These are phyloP conservation scores for Solanum piurae DNA, from an alignment of 257 asterid species.

Conservation along the genomic window DNA sequence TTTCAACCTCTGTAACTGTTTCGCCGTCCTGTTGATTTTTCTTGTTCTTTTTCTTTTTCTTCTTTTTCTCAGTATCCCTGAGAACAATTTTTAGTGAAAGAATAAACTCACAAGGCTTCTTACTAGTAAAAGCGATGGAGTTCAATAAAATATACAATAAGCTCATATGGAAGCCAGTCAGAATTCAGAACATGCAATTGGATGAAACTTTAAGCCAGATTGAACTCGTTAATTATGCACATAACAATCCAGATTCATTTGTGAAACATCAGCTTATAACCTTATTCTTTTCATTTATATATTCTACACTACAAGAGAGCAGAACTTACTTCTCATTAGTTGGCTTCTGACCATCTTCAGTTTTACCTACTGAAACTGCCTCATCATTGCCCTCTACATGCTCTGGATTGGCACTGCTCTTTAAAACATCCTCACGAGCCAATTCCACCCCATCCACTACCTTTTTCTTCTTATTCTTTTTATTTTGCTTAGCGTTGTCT, in stretches of 20 bases:
- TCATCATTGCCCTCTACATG: slow-evolving; percentile 13
- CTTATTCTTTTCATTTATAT: neutral
- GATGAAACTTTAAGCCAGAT: neutral
- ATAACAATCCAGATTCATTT: neutral
- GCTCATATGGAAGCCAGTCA: neutral
- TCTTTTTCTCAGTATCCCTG: slow-evolving; percentile 41
- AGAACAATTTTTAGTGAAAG: neutral
- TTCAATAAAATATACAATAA: neutral
- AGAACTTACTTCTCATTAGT: slow-evolving; percentile 48
- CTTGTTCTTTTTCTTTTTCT: slow-evolving; percentile 51
- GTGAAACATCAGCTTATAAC: neutral
- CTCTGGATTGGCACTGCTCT: neutral
- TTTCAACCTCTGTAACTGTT: slow-evolving; percentile 20
- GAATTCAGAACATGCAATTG: neutral
- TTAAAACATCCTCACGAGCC: slow-evolving; percentile 15
- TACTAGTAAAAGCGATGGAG: neutral
- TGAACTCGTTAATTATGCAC: neutral
- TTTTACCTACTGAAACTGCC: slow-evolving; percentile 25
- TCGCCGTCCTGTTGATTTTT: slow-evolving; percentile 35
- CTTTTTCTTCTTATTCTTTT: slow-evolving; percentile 55
- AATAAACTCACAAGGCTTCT: neutral
- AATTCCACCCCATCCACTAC: slow-evolving; percentile 21
- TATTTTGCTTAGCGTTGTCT: slow-evolving; percentile 35
- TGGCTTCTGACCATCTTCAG: slow-evolving; percentile 24
- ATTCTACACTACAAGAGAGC: neutral